Percentiles rank a stretch among this genome's conserved stretches.
Conservation (phyloP, 2,329 filamentous ascomycete species). For the Penicillium sp. region DNA sequence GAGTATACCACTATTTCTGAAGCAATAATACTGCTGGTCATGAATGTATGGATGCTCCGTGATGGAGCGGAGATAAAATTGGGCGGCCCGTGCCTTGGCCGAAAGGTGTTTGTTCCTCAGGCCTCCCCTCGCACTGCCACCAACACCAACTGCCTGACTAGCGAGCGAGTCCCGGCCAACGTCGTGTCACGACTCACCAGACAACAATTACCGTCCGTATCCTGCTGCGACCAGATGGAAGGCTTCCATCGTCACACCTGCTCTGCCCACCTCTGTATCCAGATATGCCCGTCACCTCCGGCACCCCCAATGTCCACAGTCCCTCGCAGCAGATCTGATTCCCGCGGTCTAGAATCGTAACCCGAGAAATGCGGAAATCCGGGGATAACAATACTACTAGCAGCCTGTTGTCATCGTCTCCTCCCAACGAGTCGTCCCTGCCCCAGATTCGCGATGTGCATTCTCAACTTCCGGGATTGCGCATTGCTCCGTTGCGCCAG, state of each 20-base stretch:
- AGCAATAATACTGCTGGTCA: too few relatives aligned
- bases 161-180: not conserved
- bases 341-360: constrained; percentile 15
- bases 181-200: not conserved
- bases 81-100: too few relatives aligned
- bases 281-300: not conserved
- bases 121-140: not conserved
- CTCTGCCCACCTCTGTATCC: not conserved
- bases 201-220: not conserved
- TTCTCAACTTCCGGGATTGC: constrained; percentile 39
- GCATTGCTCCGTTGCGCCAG: constrained; percentile 47
- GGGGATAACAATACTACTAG: constrained; percentile 17
- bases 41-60: too few relatives aligned
- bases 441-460: constrained; percentile 35
- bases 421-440: constrained; percentile 36
- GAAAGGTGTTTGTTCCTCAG: not conserved
- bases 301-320: constrained; percentile 10
- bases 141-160: not conserved
- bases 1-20: too few relatives aligned
- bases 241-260: not conserved
- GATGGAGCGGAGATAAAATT: too few relatives aligned
- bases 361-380: constrained; percentile 26
- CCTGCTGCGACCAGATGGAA: constrained; percentile 2
- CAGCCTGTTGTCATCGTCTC: constrained; percentile 23
- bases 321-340: constrained; percentile 10